phyloP scores from a whole-genome alignment of 2,329 filamentous ascomycete species.

The Exophiala spinifera region DNA sequence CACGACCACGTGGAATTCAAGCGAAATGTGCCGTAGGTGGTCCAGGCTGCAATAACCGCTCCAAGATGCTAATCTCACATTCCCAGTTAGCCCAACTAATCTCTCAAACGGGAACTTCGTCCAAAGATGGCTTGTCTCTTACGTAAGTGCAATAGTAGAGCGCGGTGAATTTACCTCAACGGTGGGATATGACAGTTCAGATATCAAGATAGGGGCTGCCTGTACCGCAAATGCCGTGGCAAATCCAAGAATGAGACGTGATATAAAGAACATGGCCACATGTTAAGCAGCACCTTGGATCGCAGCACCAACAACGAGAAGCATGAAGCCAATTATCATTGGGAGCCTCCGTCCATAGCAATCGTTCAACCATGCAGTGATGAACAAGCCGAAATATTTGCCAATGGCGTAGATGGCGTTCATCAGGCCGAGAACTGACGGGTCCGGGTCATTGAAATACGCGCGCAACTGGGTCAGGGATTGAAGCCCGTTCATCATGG shows the following conservation, averaged over 20 bases:
- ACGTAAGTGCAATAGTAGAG: background rate
- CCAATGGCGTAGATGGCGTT: conserved; percentile 18
- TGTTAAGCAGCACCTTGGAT: conserved; percentile 32
- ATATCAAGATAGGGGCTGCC: conserved; percentile 29
- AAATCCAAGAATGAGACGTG: conserved; percentile 33
- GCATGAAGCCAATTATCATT: conserved; percentile 8
- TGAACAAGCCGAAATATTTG: conserved; percentile 1
- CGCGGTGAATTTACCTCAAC: conserved; percentile 17
- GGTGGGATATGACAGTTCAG: conserved; percentile 32
- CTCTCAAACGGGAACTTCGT: too few relatives aligned
- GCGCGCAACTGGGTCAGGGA: conserved; percentile 41
- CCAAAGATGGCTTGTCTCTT: too few relatives aligned
- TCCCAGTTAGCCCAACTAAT: too few relatives aligned
- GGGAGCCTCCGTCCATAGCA: conserved; percentile 12
- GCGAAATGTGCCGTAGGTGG: background rate
- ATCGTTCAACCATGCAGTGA: conserved; percentile 11
- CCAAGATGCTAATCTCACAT: background rate
- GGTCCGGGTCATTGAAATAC: conserved; percentile 30
- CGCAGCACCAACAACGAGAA: conserved; percentile 8
- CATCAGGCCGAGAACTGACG: conserved; percentile 7
- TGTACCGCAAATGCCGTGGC: conserved; percentile 32
- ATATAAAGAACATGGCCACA: conserved; percentile 31
- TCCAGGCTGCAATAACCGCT: background rate
- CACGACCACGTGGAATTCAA: background rate
- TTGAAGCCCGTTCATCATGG: conserved; percentile 48